Base-by-base conservation (phyloP, 345 rosid species). In the Passiflora organensis region DNA sequence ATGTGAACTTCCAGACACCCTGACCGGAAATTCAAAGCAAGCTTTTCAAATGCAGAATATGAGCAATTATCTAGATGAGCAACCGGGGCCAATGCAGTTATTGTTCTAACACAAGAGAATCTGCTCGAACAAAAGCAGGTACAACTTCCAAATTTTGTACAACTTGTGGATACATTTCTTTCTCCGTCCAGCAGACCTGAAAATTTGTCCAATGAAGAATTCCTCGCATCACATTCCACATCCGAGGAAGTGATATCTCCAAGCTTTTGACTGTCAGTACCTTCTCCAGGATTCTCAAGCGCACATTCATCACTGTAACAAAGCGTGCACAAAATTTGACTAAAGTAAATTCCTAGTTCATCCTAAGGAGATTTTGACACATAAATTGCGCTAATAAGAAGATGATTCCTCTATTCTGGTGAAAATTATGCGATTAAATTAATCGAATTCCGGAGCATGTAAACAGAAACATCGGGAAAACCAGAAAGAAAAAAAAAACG, bases 1-100 rank as follows among this genome's bases (percentile, higher is more conserved):
- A 84, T 34, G 13, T 74, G 74, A 76, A 84, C 97, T 78, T 90
- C 97, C 49, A 81, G 71, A 32, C 49, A 63, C 54, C 84, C 84
- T 56, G 79, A 80, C 53, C 67, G 56, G 70, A 73, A 85, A 44
- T 59, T 60, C 62, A 69, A 74, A 69, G 80, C 83, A 58, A 83
- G 63, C 34, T 74, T 80, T 67, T 87, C 70, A 37, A 87, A 74
- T 51, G 37, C 6, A 54, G 76, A 66, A 53, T 51, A 62, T 49
- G 81, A 84, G 32, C 80, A 76, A 59, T 37, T 45, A 24, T 59
- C 81, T 60, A 79, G 32, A 55, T 43, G 71, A 63, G 91, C 89
- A 72, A 74, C 37, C 8, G 97, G 94, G 50, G 72, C 83, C 70
- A 90, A 69, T 34, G 84, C 73, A 76, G 68, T 62, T 22, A 81